Percentiles rank a stretch among this genome's conserved stretches.
Evolutionary conservation across 2,329 filamentous ascomycete genomes (phyloP).

Genomic region (Furcasterigmium furcatum): DNA sequence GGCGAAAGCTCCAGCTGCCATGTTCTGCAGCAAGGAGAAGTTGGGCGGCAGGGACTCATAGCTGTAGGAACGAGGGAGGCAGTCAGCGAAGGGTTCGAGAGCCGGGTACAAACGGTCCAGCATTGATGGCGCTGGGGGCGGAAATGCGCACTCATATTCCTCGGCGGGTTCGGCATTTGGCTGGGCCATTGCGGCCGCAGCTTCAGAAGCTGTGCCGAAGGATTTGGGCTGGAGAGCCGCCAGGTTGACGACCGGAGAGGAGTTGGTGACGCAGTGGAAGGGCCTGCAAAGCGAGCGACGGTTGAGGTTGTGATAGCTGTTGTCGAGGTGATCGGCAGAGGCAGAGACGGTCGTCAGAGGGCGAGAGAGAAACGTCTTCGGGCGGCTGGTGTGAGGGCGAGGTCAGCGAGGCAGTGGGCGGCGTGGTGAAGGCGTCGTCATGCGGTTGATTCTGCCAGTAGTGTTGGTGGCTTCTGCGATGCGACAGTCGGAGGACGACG

Average conservation of each 20-base stretch:
- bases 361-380: too few species aligned
- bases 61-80: conserved; percentile 30
- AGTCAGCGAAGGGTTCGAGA: conserved; percentile 10
- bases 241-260: conserved; percentile 49
- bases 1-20: conserved; percentile 93
- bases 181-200: conserved; percentile 69
- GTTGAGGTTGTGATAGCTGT: conserved; percentile 3
- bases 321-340: background rate
- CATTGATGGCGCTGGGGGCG: background rate
- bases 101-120: background rate
- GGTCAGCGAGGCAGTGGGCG: background rate
- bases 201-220: conserved; percentile 62
- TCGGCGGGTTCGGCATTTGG: conserved; percentile 60
- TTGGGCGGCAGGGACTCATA: conserved; percentile 95
- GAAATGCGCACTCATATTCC: conserved; percentile 59
- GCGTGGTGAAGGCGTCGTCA: too few species aligned
- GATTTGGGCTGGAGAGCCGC: conserved; percentile 56
- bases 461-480: background rate
- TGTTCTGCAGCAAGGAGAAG: conserved; percentile 91
- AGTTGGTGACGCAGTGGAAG: background rate
- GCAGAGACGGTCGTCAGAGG: background rate
- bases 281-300: background rate
- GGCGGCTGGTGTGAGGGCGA: background rate
- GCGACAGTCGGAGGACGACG: background rate
- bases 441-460: too few species aligned